Evolutionary conservation across 768 basidiomycete genomes (phyloP), one percentile per base, ranked within the genome.

Genomic region (Mycena vulgaris): DNA sequence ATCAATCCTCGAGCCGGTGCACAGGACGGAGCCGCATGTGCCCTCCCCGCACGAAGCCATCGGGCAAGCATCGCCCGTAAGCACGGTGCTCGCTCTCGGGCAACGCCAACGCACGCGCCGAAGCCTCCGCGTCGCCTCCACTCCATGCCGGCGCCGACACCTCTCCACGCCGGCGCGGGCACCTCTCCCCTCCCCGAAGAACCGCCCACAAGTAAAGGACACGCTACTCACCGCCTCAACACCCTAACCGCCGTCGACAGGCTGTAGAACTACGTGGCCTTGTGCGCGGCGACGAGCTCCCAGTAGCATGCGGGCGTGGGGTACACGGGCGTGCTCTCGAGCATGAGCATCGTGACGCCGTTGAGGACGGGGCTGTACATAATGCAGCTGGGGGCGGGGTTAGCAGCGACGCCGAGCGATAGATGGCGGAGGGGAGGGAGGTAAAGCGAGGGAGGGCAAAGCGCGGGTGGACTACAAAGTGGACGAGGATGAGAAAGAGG

Each of bases 261-360:
- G 33, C 93, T 92, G 84, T 99, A 99, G 83, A 99, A 96, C 75
- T 98, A 98, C 3, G 97, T 99, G 45, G 98, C 79, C 82, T 95
- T 90, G 87, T 97, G 90, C 81, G 94, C 93, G 74, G 95, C 92
- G 66, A 99, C 97, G 39, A 91, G 91, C 78, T 98, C 89, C 97
- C 97, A 99, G 88, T 99, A 99, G 59, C 97, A 91, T 10, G 96
- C 93, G 2, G 97, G 95, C 1, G 95, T 95, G 17, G 97, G 97
- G 85, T 98, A 98, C 73, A 98, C 91, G 19, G 97, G 97, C 4
- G 97, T 99, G 33, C 93, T 94, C 82, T 99, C 97, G 83, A 98
- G 99, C 64, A 98, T 93, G 71, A 88, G 92, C 7, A 94, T 95
- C n/a, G 91, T 85, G 39, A 93, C 89, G 47, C 94, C 94, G 74